phyloP scores from a whole-genome alignment of 441 rosid genomes.

The Pelargonium myrrhifolium region DNA sequence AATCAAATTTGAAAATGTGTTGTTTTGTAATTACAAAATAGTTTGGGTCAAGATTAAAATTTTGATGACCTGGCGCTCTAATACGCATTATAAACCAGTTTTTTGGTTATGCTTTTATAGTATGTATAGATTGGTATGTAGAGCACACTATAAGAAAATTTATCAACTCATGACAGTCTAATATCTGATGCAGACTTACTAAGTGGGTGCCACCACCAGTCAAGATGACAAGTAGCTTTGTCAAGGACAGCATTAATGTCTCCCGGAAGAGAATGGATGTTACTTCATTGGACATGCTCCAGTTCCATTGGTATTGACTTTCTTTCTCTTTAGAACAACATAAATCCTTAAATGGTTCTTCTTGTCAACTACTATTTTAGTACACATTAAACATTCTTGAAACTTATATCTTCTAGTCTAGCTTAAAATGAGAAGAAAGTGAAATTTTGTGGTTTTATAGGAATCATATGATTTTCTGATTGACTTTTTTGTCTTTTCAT shows the following conservation, averaged over 20 bases:
- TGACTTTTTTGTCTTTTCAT: slow-evolving; percentile 8
- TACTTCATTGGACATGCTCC: slow-evolving; percentile 87
- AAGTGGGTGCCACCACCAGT: slow-evolving; percentile 98
- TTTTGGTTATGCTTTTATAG: no score
- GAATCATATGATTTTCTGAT: neutral
- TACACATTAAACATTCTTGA: neutral
- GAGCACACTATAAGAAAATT: neutral
- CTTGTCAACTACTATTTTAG: slow-evolving; percentile 3
- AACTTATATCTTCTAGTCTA: neutral
- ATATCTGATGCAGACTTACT: slow-evolving; percentile 56
- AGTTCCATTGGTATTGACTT: slow-evolving; percentile 74
- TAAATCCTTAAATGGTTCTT: neutral
- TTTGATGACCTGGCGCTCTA: no score
- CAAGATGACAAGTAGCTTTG: slow-evolving; percentile 76
- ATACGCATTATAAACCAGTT: no score
- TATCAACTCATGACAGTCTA: neutral
- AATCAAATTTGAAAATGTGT: no score
- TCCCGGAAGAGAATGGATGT: slow-evolving; percentile 95
- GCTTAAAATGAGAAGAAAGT: neutral
- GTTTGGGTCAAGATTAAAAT: no score
- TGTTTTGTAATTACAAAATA: no score
- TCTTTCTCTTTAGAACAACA: no score
- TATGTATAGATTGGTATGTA: neutral
- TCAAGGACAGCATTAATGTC: slow-evolving; percentile 55
- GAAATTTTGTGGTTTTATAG: neutral